Conservation (phyloP, 768 basidiomycete genomes). For the Cyclocybe aegerita region DNA sequence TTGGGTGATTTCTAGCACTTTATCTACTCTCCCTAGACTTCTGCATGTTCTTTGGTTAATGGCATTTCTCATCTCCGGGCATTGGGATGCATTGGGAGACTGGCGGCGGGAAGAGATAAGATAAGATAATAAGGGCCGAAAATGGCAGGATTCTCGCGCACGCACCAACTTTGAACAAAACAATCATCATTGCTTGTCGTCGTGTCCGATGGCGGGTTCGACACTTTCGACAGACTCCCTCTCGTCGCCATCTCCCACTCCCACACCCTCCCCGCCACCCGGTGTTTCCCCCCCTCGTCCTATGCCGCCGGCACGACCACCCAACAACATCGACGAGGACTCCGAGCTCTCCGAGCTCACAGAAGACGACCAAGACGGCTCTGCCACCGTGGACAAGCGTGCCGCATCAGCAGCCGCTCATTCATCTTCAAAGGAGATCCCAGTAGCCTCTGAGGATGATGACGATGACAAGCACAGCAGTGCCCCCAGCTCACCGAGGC, state of each 20-base stretch:
- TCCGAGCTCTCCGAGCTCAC: conserved; percentile 85
- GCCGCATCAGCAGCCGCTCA: conserved; percentile 14
- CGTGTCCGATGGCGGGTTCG: conserved; percentile 52
- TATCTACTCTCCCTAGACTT: background rate
- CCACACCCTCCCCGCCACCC: conserved; percentile 34
- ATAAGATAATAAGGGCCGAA: conserved; percentile 21
- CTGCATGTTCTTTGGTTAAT: too few relatives aligned
- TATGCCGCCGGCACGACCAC: conserved; percentile 20
- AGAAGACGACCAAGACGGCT: conserved; percentile 68
- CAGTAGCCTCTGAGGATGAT: conserved; percentile 9
- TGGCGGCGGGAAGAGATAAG: conserved; percentile 36
- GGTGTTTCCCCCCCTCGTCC: conserved; percentile 21
- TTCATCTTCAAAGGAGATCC: conserved; percentile 19
- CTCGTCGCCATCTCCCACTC: conserved; percentile 68
- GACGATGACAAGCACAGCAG: conserved; percentile 14
- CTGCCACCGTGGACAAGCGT: conserved; percentile 23
- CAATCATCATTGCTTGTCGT: conserved; percentile 24
- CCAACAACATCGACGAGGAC: conserved; percentile 48
- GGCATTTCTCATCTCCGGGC: too few relatives aligned
- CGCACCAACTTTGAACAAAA: conserved; percentile 28
- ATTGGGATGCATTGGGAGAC: background rate
- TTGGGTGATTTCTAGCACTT: conserved; percentile 68
- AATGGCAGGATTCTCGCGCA: conserved; percentile 39
- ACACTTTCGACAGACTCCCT: conserved; percentile 64
- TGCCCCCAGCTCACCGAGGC: conserved; percentile 4